Conservation (phyloP, 768 basidiomycete species). For the Auricularia auricula-judae region DNA sequence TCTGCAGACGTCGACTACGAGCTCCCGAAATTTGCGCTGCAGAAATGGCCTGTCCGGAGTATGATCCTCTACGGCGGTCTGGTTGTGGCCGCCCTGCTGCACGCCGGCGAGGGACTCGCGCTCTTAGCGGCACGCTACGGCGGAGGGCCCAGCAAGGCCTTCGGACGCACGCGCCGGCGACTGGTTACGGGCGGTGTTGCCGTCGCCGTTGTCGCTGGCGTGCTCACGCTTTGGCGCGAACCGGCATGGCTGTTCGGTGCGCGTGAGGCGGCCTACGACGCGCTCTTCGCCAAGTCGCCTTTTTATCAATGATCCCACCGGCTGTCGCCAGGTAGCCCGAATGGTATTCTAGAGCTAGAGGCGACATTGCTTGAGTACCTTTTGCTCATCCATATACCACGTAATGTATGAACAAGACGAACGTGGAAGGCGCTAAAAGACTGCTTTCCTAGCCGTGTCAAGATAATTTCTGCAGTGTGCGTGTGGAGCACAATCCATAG, state of each 20-base stretch:
- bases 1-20: constrained; percentile 66
- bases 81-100: constrained; percentile 42
- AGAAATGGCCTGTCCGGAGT: constrained; percentile 48
- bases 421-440: too few species aligned
- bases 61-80: constrained; percentile 56
- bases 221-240: not conserved
- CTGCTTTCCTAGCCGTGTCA: too few species aligned
- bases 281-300: not conserved
- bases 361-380: too few species aligned
- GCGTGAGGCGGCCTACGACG: not conserved
- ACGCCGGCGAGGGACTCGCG: constrained; percentile 47
- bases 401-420: too few species aligned
- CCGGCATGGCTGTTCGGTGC: not conserved
- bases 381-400: too few species aligned
- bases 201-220: not conserved
- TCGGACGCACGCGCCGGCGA: not conserved
- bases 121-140: not conserved
- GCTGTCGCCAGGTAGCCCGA: too few species aligned
- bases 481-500: too few species aligned
- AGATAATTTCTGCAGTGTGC: too few species aligned
- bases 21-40: constrained; percentile 65
- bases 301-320: not conserved
- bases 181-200: not conserved
- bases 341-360: too few species aligned
- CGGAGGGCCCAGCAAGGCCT: not conserved